Conservation (phyloP, 257 asterid genomes). For the Solanum ossicruentum region DNA sequence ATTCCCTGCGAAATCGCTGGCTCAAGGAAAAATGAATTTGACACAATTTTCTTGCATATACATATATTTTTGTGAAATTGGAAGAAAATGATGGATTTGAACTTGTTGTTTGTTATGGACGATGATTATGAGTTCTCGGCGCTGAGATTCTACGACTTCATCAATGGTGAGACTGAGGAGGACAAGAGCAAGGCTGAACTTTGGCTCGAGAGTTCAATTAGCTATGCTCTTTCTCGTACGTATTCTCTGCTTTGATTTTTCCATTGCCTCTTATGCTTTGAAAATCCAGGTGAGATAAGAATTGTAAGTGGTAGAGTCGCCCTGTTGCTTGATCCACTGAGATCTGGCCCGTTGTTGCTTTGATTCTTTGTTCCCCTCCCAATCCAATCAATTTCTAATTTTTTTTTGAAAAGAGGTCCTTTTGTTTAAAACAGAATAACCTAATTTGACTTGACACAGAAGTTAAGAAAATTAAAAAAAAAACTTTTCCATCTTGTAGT, state of each 20-base stretch:
- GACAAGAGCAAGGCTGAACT: conserved; percentile 64
- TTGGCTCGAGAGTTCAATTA: conserved; percentile 51
- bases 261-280: background rate
- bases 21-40: background rate
- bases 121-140: conserved; percentile 70
- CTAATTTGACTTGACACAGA: too few relatives aligned
- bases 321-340: background rate
- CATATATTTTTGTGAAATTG: background rate
- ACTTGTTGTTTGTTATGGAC: conserved; percentile 27
- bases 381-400: background rate
- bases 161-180: conserved; percentile 44
- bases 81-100: conserved; percentile 33
- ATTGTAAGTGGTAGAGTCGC: background rate
- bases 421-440: too few relatives aligned
- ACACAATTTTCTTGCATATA: background rate
- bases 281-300: background rate
- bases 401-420: background rate
- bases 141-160: conserved; percentile 63
- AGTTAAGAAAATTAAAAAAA: too few relatives aligned
- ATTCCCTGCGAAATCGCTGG: background rate
- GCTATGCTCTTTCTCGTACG: conserved; percentile 94
- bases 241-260: background rate
- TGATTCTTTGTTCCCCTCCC: background rate
- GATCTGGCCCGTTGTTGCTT: background rate
- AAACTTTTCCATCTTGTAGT: too few relatives aligned